Evolutionary conservation across 177 flowering plant species (phyloP), one percentile per base, ranked within the genome.

Genomic region (Vitis hybrid): DNA sequence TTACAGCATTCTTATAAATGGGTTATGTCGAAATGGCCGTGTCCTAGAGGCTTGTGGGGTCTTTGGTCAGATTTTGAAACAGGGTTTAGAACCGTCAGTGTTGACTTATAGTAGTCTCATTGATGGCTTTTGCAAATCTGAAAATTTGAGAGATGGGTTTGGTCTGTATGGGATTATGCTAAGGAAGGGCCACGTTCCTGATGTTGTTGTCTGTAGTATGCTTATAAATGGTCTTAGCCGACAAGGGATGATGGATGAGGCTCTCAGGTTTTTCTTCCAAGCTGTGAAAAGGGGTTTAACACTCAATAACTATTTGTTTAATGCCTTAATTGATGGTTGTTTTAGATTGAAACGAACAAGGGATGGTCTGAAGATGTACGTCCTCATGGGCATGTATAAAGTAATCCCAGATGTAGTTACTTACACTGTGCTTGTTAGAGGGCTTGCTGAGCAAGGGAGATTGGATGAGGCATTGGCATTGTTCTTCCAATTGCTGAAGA

Each of bases 401-500:
- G 18, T 81, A 26, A 52, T 48, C 17, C 86, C 88, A 18, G 89
- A 86, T 73, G 62, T 76, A 26, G 78, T 83, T 9, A 79, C 88
- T 49, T 68, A 73, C 55, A 84, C 87, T 54, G 67, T 67, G 26
- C 79, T 88, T 39, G 64, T 84, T 49, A 81, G 67, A 60, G 79
- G 68, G 48, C 56, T 70, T 17, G 34, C 56, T 14, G 74, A 70
- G 8, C 60, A 58, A 67, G 81, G 85, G 14, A 80, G 56, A 64
- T 52, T 70, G 26, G 60, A 62, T 55, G 78, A 58, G 26, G 83
- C 91, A 12, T 56, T 79, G 69, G 26, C 48, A 52, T 39, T 87
- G 51, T 86, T 80, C 79, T 87, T 82, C 72, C 86, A 76, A 61
- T 65, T 80, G 77, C 67, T 87, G 49, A 81, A 84, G 69, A 76